Base-by-base conservation (phyloP, 129 eudicot genomes). In the Kitagawia praeruptora region DNA sequence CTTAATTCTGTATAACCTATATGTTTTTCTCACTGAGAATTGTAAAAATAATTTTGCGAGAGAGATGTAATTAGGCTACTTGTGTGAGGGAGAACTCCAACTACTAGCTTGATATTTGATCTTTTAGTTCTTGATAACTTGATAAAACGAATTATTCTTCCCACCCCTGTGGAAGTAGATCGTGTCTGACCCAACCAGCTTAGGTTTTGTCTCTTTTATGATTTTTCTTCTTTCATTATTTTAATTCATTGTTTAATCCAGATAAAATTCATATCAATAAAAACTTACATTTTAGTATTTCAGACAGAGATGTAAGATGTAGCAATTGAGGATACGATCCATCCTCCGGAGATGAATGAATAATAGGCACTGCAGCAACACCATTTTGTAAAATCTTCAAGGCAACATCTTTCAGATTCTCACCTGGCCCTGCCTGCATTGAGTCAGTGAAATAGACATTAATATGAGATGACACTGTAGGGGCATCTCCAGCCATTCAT, bases 271-370 rank as follows among this genome's bases (percentile, higher is more conserved):
- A 70, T 18, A 37, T 19, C 2, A 64, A 46, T 37, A 14, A 82
- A 77, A 81, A 78, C 8, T 85, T 83, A 91, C 98, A 83, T 82
- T 91, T 93, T 70, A 93, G 83, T 77, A 91, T 82, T 70, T 89
- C 97, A 76, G 95, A 91, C 75, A 93, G 97, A 15, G 98, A 93
- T 79, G 95, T 92, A 78, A 93, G 92, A 89, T 91, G 88, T 79
- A 93, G 85, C 37, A 93, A 88, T 83, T 93, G 97, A 3, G 98
- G 95, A 81, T 87, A 89, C 69, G 92, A 89, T 70, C 89, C 94
- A 86, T 93, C 91, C 27, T 79, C 85, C 53, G 91, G 83, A 58
- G 85, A 46, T 56, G 95, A 86, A 87, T 91, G 90, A 66, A 91
- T 86, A 66, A 93, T 81, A 13, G 98, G 98, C 81, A 93, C 84